phyloP scores from a whole-genome alignment of 257 asterid genomes.

The Solanum bukasovii region DNA sequence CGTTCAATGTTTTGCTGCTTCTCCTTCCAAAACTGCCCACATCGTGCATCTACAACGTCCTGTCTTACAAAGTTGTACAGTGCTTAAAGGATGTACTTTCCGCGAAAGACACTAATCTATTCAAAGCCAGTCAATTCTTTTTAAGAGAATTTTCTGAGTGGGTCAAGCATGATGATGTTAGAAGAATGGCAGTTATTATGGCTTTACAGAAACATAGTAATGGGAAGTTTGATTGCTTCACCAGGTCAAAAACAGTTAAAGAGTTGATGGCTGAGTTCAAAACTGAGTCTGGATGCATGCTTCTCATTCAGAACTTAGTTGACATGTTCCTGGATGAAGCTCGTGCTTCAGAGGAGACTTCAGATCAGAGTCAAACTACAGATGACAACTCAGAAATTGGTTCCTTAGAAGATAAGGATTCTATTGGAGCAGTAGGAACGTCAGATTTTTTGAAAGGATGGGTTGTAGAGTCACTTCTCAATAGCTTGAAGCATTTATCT shows the following conservation, averaged over 20 bases:
- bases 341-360: conserved; percentile 81
- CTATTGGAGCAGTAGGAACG: conserved; percentile 36
- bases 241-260: conserved; percentile 72
- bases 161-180: conserved; percentile 59
- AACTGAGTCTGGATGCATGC: conserved; percentile 68
- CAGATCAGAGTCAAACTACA: conserved; percentile 97
- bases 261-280: conserved; percentile 67
- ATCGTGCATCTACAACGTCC: conserved; percentile 34
- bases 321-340: conserved; percentile 80
- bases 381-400: conserved; percentile 96
- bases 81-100: conserved; percentile 85
- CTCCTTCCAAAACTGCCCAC: conserved; percentile 72
- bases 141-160: conserved; percentile 67
- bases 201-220: conserved; percentile 88
- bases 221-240: conserved; percentile 74
- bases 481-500: conserved; percentile 54
- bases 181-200: conserved; percentile 75
- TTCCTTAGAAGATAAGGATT: conserved; percentile 66
- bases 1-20: conserved; percentile 61
- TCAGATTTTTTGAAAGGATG: conserved; percentile 70
- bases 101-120: conserved; percentile 78
- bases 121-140: conserved; percentile 74
- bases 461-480: conserved; percentile 80
- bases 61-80: conserved; percentile 77
- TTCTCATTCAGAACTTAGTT: conserved; percentile 57